Base-by-base conservation (phyloP, 1,284 basidiomycete species). In the Moesziomyces sp. region DNA sequence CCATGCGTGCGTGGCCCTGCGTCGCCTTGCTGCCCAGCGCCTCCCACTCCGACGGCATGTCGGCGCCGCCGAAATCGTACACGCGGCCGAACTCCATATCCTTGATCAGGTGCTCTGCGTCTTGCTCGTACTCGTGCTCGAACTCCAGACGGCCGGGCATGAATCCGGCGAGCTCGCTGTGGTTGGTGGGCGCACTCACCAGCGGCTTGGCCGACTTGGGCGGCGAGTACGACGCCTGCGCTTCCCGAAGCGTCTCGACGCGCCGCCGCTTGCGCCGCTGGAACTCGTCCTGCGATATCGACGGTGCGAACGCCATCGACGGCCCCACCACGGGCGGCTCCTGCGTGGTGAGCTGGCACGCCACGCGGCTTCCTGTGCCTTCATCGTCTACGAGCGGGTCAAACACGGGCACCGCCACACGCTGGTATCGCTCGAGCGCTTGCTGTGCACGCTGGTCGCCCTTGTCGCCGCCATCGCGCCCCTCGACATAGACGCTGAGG, bases 141-240 rank as follows among this genome's bases (percentile, higher is more conserved):
- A 99, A 99, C 84, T 99, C 96, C 51, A 99, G 88, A 46, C 97
- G 91, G 19, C 96, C 96, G 8, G 96, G 96, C 85, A 99, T 92
- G 86, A 92, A 98, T 0, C 92, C 93, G 13, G 90, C 90, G 45
- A 99, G 89, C 86, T 99, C 97, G 56, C 77, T 80, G 85, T 98
- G 97, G 30, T 94, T 91, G 2, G 92, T 94, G 4, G 96, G 96
- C 0, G 91, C 91, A 10, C 95, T 97, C n/a, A 92, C 93, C 8
- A 96, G 91, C 6, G 91, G 88, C 79, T 94, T 92, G 52, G 68
- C 68, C 14, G 70, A 65, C 24, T 79, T 80, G 48, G 76, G 74
- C 34, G 78, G 75, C 13, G 71, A 73, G 56, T 76, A 77, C 24
- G 78, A 68, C 5, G 74, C 80, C 58, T 83, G 81, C 3, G 67